Percentiles rank a stretch among this genome's conserved stretches.
phyloP scores from a whole-genome alignment of 306 rosid genomes.

The Aeschynomene evenia region DNA sequence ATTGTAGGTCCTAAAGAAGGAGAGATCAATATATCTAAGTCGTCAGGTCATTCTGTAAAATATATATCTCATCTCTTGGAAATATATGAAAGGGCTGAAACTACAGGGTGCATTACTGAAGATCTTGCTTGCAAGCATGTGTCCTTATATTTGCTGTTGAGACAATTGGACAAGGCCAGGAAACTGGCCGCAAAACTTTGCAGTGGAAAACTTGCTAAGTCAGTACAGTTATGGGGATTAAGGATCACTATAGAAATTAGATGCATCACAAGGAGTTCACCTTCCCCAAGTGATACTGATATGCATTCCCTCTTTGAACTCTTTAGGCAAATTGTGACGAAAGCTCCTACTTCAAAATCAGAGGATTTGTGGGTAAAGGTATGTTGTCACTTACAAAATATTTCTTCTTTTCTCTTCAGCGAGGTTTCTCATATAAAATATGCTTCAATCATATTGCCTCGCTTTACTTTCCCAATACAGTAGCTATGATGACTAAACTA shows the following conservation, averaged over 20 bases:
- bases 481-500: not conserved
- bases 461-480: not conserved
- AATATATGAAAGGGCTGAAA: constrained; percentile 75
- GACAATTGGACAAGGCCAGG: constrained; percentile 64
- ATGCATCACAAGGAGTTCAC: constrained; percentile 42
- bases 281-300: constrained; percentile 55
- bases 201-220: constrained; percentile 53
- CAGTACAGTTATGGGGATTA: constrained; percentile 55
- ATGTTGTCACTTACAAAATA: constrained; percentile 27
- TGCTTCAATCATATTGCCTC: constrained; percentile 2
- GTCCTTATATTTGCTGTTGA: constrained; percentile 60
- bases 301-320: constrained; percentile 64
- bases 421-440: constrained; percentile 10
- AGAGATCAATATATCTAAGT: constrained; percentile 32
- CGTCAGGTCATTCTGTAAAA: constrained; percentile 30
- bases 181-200: constrained; percentile 65
- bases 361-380: constrained; percentile 86
- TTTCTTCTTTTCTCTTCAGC: not conserved
- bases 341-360: constrained; percentile 54
- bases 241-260: constrained; percentile 61
- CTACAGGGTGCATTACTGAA: constrained; percentile 56
- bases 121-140: constrained; percentile 67
- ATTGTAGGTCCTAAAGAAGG: constrained; percentile 43
- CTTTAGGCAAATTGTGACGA: constrained; percentile 46
- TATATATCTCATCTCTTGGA: constrained; percentile 46